Base-by-base conservation (phyloP, 2,329 filamentous ascomycete species). In the Chlorencoelia australis region DNA sequence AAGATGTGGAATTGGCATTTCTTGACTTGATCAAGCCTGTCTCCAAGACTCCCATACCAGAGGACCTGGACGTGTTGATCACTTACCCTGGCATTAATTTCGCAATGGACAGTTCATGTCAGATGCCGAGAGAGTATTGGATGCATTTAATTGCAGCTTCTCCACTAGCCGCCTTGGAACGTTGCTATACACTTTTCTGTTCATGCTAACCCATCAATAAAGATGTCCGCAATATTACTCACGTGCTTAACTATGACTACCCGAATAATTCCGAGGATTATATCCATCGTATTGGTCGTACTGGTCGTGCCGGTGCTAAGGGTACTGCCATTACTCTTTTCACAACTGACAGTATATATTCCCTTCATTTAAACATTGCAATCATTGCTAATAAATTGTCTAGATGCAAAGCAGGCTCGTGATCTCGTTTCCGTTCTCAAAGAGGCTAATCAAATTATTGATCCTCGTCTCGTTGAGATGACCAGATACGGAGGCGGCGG, bases 181-280 rank as follows among this genome's bases (percentile, higher is more conserved):
- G 64, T 73, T 77, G 72, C 71, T 71, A 71, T 68, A 65, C 54
- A 60, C 60, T 57, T 63, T 63, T 70, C 68, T 67, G 65, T 69
- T 73, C 69, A 65, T 76, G 76, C 86, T 94, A 93, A 94, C 83
- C 73, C 75, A 64, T 73, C 61, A 68, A 63, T 69, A 60, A 95
- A 96, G 91, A 98, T 82, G 91, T 98, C 72, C 89, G 88, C 70
- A 94, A 98, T 75, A 98, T 98, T 71, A 96, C 91, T 68, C 91
- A 98, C 71, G 91, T 98, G 68, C 76, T 98, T 69, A 96, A 96
- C 79, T 95, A 96, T 84, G 91, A 96, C 65, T 96, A 96, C 67
- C 89, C 89, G 64, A 96, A 96, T 73, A 96, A 96, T 67, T 78
- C 91, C 57, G 91, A 98, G 69, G 89, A 96, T 60, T 96, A 96